These are phyloP conservation scores for Coniella lustricola DNA, from an alignment of 2,329 filamentous ascomycete genomes.

Conservation along the genomic window DNA sequence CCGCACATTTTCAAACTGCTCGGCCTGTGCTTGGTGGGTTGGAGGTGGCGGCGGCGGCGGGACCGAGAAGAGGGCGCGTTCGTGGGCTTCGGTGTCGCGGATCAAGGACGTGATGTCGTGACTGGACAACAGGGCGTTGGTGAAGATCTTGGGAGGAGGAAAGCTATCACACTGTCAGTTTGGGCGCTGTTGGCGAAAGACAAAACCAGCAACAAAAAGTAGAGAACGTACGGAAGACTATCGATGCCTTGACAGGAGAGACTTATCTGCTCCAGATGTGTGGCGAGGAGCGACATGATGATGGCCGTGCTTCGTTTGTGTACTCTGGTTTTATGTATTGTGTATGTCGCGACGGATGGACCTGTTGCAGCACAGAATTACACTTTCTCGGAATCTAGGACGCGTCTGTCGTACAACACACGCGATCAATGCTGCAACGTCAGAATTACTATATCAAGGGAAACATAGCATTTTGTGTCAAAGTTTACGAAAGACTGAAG, in stretches of 20 bases:
- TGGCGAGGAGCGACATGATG: conserved; percentile 61
- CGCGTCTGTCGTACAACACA: too few species aligned
- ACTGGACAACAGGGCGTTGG: conserved; percentile 79
- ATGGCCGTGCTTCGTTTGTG: conserved; percentile 7
- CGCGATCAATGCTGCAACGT: too few species aligned
- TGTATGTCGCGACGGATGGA: background rate
- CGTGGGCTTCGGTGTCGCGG: conserved; percentile 89
- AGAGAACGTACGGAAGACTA: conserved; percentile 56
- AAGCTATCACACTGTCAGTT: conserved; percentile 49
- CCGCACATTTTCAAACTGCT: conserved; percentile 27
- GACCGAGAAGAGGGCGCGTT: conserved; percentile 89
- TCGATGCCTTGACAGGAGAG: conserved; percentile 71
- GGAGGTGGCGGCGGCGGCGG: conserved; percentile 57
- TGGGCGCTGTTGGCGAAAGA: background rate
- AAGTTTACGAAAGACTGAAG: too few species aligned
- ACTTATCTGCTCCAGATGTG: conserved; percentile 69
- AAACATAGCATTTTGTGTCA: too few species aligned
- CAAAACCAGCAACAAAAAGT: background rate
- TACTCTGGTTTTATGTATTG: conserved; percentile 1
- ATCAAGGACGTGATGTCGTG: conserved; percentile 93
- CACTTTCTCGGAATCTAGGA: background rate
- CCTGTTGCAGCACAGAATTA: background rate
- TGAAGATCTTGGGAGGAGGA: conserved; percentile 86
- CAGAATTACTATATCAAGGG: too few species aligned
- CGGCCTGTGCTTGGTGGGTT: conserved; percentile 33